Evolutionary conservation across 805 yeast species (phyloP), one percentile per base, ranked within the genome.

Genomic region (Lipomyces lipofer): DNA sequence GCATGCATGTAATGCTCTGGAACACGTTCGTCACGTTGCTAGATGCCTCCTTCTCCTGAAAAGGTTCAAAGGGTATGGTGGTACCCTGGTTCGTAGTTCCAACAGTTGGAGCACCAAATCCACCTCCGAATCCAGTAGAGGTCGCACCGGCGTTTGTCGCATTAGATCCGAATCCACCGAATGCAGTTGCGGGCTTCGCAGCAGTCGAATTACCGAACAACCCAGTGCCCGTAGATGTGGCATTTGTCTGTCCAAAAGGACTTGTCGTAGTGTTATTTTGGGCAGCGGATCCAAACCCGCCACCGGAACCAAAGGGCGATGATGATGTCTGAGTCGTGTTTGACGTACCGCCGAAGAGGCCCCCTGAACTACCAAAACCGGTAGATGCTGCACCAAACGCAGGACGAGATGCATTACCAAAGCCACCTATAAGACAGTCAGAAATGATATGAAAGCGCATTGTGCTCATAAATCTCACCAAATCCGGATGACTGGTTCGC

Each of bases 1-100:
- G 96, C 97, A 94, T 91, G 43, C 88, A 80, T 9, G 87, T 75
- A 58, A 94, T 85, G 63, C 82, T 82, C 70, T 92, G 88, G 44
- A 8, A 69, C 36, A 29, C 71, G 68, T 47, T 58, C 13, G 60
- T 56, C 17, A 45, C 51, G 30, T 56, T 58, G 21, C 50, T 51
- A 9, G 61, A 24, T 15, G 55, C 40, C 25, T 57, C 62, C 48
- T 58, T 58, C 36, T 56, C 60, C n/a, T 45, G 47, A 46, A 66
- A 63, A 1, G 70, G 64, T 2, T 66, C 56, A 21, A 56, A 49
- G 0, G 61, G 51, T 38, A 54, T 59, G 1, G 65, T 49, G 5
- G 66, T 64, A 21, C 66, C 63, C 51, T 58, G 59, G 40, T 55
- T 49, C 4, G 62, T 52, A 8, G 54, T 32, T 15, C 36, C 49